These are phyloP conservation scores for Fusarium sp. DNA, from an alignment of 2,329 filamentous ascomycete genomes.

Conservation along the genomic window DNA sequence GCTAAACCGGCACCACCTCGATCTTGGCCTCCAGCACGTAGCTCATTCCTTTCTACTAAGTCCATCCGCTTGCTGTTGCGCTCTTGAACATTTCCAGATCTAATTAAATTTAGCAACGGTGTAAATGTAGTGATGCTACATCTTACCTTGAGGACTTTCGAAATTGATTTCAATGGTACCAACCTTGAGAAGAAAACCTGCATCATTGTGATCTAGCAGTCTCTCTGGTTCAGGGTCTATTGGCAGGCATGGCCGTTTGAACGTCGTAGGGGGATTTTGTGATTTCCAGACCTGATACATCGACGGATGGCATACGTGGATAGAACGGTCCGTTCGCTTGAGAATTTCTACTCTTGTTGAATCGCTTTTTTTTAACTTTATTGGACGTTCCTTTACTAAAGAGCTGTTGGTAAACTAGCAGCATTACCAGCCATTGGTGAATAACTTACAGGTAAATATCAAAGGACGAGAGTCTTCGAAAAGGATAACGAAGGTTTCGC, in stretches of 20 bases:
- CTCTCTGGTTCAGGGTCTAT: not conserved
- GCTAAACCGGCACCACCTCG: not conserved
- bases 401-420: not conserved
- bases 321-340: not conserved
- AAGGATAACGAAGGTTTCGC: not conserved
- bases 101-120: too few relatives aligned
- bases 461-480: not conserved
- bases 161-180: not conserved
- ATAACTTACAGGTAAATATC: not conserved
- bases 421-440: not conserved
- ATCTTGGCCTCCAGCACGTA: too few relatives aligned
- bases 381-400: not conserved
- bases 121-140: too few relatives aligned
- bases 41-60: too few relatives aligned
- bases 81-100: too few relatives aligned
- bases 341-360: not conserved
- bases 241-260: not conserved
- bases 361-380: not conserved
- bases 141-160: not conserved
- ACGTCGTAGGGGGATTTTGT: not conserved
- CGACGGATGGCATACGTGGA: not conserved
- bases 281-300: not conserved
- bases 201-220: not conserved
- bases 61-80: not conserved
- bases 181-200: not conserved